Conservation (phyloP, 192 early-diverging fungal species). For the Backusella liffmaniae region DNA sequence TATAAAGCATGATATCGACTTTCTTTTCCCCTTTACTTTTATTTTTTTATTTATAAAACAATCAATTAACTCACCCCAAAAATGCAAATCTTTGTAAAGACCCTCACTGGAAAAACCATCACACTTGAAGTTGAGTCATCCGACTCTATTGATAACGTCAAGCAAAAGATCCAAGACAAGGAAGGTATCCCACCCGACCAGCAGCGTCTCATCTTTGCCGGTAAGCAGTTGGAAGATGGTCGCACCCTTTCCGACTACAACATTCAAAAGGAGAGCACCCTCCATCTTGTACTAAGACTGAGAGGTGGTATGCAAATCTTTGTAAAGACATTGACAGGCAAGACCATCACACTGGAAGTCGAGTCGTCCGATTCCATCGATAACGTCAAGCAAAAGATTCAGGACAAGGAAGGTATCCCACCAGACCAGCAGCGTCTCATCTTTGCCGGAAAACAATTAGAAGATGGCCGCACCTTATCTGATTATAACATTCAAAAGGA, state of each 20-base stretch:
- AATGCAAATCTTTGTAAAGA: slow-evolving; percentile 77
- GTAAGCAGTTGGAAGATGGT: slow-evolving; percentile 75
- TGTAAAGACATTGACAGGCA: slow-evolving; percentile 86
- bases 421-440: slow-evolving; percentile 80
- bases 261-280: slow-evolving; percentile 67
- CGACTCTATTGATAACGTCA: slow-evolving; percentile 79
- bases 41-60: slow-evolving; percentile 15
- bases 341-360: slow-evolving; percentile 88
- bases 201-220: slow-evolving; percentile 73
- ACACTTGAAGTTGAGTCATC: slow-evolving; percentile 85
- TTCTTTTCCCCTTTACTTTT: not conserved
- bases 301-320: slow-evolving; percentile 83
- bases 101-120: slow-evolving; percentile 96
- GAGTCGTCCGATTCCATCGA: slow-evolving; percentile 92
- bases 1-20: not conserved
- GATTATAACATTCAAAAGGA: slow-evolving; percentile 84
- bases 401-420: slow-evolving; percentile 77
- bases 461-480: slow-evolving; percentile 66
- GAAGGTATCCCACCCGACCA: slow-evolving; percentile 88
- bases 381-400: slow-evolving; percentile 69
- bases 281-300: slow-evolving; percentile 66
- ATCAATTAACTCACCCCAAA: slow-evolving; percentile 35
- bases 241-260: slow-evolving; percentile 66
- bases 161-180: slow-evolving; percentile 95
- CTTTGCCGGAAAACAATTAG: slow-evolving; percentile 79